Evolutionary conservation across 1,284 basidiomycete species (phyloP), one percentile per base, ranked within the genome.

Genomic region (Apiotrichum mycotoxinovorans): DNA sequence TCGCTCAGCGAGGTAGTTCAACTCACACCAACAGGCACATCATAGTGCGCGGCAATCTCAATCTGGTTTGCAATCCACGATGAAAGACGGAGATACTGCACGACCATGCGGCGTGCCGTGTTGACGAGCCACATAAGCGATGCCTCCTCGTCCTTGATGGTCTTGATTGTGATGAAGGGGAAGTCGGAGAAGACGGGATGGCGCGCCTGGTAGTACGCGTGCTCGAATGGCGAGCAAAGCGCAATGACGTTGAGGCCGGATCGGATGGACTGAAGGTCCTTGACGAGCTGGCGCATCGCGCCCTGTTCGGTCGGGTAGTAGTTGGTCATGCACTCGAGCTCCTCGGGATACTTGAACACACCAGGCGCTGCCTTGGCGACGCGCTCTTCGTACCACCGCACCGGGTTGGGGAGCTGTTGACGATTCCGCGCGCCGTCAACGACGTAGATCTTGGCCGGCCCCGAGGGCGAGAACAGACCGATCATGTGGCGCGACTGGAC

Each of bases 401-500:
- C 80, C 17, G 97, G 82, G 52, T 85, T 87, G 2, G 87, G 82
- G 30, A 97, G 84, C 3, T 85, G 83, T 70, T 97, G 92, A 25
- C 91, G 85, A 49, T 87, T 84, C 17, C 86, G 85, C 12, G 91
- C 90, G 41, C 87, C 86, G 75, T 98, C 95, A 49, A 98, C 92
- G 50, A 98, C 80, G 73, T 95, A 94, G 2, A 98, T 80, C 67
- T 87, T 87, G 44, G 87, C 86, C 9, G 79, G 67, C 0, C 86
- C 85, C n/a, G 76, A 79, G 0, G 89, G 89, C 43, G 87, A 80
- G 79, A 98, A 95, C 17, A 98, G 80, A 1, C 87, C 89, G 67
- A 96, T 90, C n/a, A 97, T 84, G 67, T 98, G 93, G 17, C 96
- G 83, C 2, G 84, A 82, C 9, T 87, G 84, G 52, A 82, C 86